These are phyloP conservation scores for Juncus inflexus DNA, from an alignment of 176 grass and related monocot species.

Conservation along the genomic window DNA sequence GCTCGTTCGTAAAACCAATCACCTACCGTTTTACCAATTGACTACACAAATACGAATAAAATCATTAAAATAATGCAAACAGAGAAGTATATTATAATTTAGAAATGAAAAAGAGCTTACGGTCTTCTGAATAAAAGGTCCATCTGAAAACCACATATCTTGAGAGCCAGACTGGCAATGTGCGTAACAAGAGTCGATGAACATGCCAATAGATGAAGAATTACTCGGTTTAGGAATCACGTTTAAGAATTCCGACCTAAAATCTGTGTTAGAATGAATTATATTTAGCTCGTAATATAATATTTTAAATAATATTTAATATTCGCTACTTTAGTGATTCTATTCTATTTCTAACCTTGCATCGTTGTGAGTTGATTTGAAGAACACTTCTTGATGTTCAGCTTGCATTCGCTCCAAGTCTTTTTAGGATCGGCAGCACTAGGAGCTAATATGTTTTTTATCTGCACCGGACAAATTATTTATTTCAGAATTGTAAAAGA, in stretches of 20 bases:
- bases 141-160: conserved; percentile 52
- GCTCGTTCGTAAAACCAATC: conserved; percentile 62
- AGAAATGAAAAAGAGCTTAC: conserved; percentile 31
- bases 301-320: neutral
- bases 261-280: conserved; percentile 37
- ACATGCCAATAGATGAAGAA: conserved; percentile 51
- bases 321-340: neutral
- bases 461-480: conserved; percentile 39
- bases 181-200: conserved; percentile 78
- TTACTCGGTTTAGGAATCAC: conserved; percentile 41
- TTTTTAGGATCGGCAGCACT: conserved; percentile 52
- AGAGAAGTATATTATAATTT: neutral
- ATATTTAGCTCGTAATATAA: neutral
- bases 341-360: conserved; percentile 44
- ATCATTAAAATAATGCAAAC: no score
- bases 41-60: conserved; percentile 14
- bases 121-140: conserved; percentile 52
- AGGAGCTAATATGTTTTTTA: conserved; percentile 78
- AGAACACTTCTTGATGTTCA: conserved; percentile 58
- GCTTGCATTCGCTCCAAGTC: conserved; percentile 65
- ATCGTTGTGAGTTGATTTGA: conserved; percentile 51
- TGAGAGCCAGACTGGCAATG: conserved; percentile 79
- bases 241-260: conserved; percentile 57
- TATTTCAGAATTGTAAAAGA: neutral
- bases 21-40: conserved; percentile 73